Percentiles rank a stretch among this genome's conserved stretches.
Evolutionary conservation across 768 basidiomycete genomes (phyloP).

Genomic region (Collybiopsis luxurians): DNA sequence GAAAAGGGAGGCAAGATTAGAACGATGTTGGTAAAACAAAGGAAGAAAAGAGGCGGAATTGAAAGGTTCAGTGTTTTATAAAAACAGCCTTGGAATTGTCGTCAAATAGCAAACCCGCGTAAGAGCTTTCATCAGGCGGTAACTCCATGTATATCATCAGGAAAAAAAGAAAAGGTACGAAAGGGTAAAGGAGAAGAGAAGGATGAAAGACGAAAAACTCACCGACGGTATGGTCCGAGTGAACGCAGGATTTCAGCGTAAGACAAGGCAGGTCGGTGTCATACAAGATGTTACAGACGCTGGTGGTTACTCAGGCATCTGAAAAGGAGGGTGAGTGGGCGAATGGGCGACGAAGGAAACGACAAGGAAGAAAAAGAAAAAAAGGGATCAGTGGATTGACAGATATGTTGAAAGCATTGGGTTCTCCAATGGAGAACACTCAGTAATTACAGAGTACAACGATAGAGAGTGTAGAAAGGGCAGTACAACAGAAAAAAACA

Average conservation of each 20-base stretch:
- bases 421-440: constrained; percentile 48
- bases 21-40: too few species aligned
- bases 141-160: constrained; percentile 79
- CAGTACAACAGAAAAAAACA: too few species aligned
- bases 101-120: constrained; percentile 46
- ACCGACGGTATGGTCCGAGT: too few species aligned
- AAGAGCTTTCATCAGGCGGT: constrained; percentile 68
- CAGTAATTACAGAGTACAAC: constrained; percentile 57
- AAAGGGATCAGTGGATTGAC: constrained; percentile 49
- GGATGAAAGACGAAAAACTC: too few species aligned
- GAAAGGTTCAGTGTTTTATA: constrained; percentile 55
- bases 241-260: too few species aligned
- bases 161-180: constrained; percentile 26
- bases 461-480: too few species aligned
- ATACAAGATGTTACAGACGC: neutral
- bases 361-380: neutral
- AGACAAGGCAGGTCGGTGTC: too few species aligned
- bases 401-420: constrained; percentile 69
- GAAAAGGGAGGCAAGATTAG: too few species aligned
- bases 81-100: constrained; percentile 84
- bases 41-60: neutral
- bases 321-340: neutral
- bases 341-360: neutral
- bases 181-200: constrained; percentile 29
- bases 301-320: neutral